These are phyloP conservation scores for Aureobasidium subglaciale DNA, from an alignment of 2,329 filamentous ascomycete genomes.

Conservation along the genomic window DNA sequence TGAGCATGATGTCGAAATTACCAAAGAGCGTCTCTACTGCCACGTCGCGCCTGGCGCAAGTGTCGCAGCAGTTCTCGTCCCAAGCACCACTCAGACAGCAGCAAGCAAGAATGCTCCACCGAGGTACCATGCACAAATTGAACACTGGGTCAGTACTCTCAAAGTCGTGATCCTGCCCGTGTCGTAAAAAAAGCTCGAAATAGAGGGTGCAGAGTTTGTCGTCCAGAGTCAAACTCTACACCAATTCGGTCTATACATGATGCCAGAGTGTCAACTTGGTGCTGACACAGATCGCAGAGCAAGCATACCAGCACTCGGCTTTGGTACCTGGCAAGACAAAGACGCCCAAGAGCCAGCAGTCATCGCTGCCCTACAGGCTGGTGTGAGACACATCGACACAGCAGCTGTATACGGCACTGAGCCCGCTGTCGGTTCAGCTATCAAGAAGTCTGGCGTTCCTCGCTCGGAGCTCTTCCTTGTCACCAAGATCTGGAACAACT, in stretches of 20 bases:
- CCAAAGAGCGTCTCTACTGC: constrained; percentile 19
- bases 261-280: background rate
- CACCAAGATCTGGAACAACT: constrained; percentile 60
- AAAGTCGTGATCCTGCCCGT: no score
- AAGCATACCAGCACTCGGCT: constrained; percentile 36
- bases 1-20: constrained; percentile 17
- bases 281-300: constrained; percentile 14
- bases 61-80: constrained; percentile 22
- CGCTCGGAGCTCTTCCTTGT: constrained; percentile 59
- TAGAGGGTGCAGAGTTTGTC: no score
- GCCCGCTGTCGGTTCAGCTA: constrained; percentile 57
- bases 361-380: constrained; percentile 32
- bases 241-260: no score
- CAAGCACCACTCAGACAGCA: constrained; percentile 21
- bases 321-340: constrained; percentile 50
- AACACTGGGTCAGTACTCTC: constrained; percentile 39
- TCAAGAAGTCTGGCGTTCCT: constrained; percentile 57
- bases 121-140: constrained; percentile 25
- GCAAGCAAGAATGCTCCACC: constrained; percentile 17
- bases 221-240: no score
- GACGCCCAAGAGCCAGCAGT: constrained; percentile 45
- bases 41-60: constrained; percentile 19
- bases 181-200: no score
- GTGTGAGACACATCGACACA: constrained; percentile 48
- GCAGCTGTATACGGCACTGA: constrained; percentile 47